A percentile compares a stretch with the other conserved stretches of the same genome.
phyloP scores from a whole-genome alignment of 148 eudicot species.

The Camellia granthamiana region DNA sequence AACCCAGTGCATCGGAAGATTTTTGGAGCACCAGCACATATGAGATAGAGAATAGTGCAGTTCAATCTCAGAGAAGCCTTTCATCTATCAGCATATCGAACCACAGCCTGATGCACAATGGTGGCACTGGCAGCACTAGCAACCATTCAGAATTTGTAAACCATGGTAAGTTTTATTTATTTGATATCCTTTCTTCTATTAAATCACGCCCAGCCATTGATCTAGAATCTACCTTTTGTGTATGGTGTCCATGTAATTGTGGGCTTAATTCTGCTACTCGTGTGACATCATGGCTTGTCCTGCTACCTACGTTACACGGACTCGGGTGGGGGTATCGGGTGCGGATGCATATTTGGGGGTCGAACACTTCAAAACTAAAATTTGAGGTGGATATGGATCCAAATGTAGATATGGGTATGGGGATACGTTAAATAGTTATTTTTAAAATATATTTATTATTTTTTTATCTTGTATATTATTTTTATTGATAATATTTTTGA shows the following conservation, averaged over 20 bases:
- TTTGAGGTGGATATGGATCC: too few relatives aligned
- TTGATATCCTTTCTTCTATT: background rate
- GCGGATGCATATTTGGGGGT: too few relatives aligned
- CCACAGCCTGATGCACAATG: slow-evolving; percentile 42
- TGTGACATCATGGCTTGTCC: background rate
- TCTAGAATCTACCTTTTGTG: background rate
- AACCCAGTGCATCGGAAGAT: slow-evolving; percentile 57
- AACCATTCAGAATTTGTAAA: slow-evolving; percentile 57
- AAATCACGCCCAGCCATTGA: background rate
- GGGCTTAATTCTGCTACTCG: slow-evolving; percentile 1
- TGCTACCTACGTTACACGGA: too few relatives aligned
- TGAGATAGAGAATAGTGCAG: slow-evolving; percentile 52
- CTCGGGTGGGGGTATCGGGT: too few relatives aligned
- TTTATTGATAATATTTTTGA: too few relatives aligned
- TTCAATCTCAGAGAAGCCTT: slow-evolving; percentile 64
- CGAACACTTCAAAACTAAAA: too few relatives aligned
- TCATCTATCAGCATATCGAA: slow-evolving; percentile 72
- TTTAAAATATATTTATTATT: too few relatives aligned
- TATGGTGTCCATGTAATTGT: background rate
- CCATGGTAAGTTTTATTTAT: slow-evolving; percentile 49
- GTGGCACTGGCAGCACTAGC: slow-evolving; percentile 32
- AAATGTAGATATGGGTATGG: too few relatives aligned
- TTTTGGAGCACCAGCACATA: slow-evolving; percentile 85
- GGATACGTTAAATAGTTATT: too few relatives aligned
- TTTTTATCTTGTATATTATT: too few relatives aligned